Evolutionary conservation across 73 alveolate genomes (phyloP).

Genomic region (Symbiodinium pilosum): DNA sequence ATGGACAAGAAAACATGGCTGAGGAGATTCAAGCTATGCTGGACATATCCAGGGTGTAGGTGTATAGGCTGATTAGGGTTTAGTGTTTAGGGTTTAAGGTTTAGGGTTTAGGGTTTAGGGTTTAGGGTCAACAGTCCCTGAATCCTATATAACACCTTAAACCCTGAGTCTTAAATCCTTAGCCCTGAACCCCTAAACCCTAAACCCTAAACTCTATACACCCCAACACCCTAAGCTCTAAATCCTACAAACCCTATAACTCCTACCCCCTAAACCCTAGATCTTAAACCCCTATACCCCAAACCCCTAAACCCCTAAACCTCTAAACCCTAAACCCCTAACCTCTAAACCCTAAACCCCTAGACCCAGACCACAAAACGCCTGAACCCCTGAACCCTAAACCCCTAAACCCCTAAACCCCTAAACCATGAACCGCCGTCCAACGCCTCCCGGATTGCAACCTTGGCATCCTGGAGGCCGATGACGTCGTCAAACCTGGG

Average conservation of each 20-base stretch:
- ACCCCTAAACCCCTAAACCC: not conserved
- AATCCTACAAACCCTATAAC: too few species aligned
- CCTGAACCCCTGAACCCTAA: not conserved
- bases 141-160: too few species aligned
- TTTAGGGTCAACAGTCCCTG: too few species aligned
- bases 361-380: not conserved
- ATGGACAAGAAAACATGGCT: too few species aligned
- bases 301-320: not conserved
- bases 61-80: not conserved
- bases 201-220: not conserved
- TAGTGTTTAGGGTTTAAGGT: not conserved
- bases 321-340: too few species aligned
- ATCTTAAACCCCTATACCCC: not conserved
- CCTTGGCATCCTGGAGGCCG: slow-evolving; percentile 53
- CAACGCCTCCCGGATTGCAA: slow-evolving; percentile 44
- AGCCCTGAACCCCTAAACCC: not conserved
- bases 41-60: too few species aligned
- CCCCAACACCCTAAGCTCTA: not conserved
- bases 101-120: not conserved
- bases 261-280: too few species aligned
- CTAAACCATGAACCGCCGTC: not conserved
- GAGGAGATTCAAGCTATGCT: too few species aligned
- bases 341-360: not conserved
- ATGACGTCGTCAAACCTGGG: slow-evolving; percentile 81
- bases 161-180: not conserved